A percentile compares a stretch with the other conserved stretches of the same genome.
phyloP scores from a whole-genome alignment of 495 filamentous ascomycete genomes.

The Penicillium turbatum region DNA sequence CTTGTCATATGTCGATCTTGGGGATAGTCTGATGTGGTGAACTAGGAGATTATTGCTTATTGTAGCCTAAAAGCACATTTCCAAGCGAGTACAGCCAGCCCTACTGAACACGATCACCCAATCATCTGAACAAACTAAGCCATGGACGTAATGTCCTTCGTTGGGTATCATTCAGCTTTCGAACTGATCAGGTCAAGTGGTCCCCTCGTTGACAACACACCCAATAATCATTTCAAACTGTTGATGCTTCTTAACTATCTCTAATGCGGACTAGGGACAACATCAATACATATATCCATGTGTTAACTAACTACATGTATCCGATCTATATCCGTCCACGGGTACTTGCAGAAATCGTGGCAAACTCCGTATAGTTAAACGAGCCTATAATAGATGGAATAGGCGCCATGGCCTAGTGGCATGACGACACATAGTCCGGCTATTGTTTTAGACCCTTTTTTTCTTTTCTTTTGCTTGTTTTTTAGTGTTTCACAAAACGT shows the following conservation, averaged over 20 bases:
- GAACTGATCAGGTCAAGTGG: neutral
- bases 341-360: neutral
- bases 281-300: no score
- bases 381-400: neutral
- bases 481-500: slow-evolving; percentile 3
- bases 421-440: neutral
- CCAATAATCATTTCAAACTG: no score
- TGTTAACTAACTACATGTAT: no score
- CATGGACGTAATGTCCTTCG: neutral
- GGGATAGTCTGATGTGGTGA: no score
- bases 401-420: neutral
- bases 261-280: no score
- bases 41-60: no score
- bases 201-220: no score
- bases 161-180: neutral
- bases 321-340: neutral
- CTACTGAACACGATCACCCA: no score
- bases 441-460: neutral
- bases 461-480: neutral
- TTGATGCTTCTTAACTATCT: no score
- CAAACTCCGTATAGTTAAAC: neutral
- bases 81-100: no score
- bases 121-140: neutral
- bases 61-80: no score
- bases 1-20: no score